These are phyloP conservation scores for Cyberlindnera veronae DNA, from an alignment of 805 yeast genomes.

Conservation along the genomic window DNA sequence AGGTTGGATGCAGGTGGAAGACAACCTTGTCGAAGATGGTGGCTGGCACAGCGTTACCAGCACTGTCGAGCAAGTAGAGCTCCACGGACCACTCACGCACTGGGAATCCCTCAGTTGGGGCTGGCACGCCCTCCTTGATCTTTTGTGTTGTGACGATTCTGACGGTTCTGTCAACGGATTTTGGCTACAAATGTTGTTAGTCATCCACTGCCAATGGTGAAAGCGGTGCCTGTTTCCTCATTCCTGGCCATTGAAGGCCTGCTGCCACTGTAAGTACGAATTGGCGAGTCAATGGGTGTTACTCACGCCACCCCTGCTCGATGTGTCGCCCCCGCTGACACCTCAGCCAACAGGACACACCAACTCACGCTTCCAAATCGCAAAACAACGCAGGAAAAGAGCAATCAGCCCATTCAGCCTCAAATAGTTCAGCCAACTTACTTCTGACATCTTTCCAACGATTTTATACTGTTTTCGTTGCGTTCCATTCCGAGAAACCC, in stretches of 20 bases:
- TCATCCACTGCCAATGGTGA: too few species aligned
- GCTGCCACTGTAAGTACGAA: too few species aligned
- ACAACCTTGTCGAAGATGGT: constrained; percentile 87
- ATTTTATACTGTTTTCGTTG: background rate
- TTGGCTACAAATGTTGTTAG: constrained; percentile 6
- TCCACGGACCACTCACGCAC: constrained; percentile 91
- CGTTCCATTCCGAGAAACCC: background rate
- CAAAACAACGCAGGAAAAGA: background rate
- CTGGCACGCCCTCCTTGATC: constrained; percentile 73
- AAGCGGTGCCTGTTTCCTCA: too few species aligned
- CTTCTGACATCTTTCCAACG: background rate
- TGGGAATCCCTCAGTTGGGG: constrained; percentile 88
- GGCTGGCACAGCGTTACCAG: constrained; percentile 84
- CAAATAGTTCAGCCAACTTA: background rate
- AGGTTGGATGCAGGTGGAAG: constrained; percentile 92
- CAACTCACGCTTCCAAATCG: background rate
- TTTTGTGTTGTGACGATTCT: constrained; percentile 86
- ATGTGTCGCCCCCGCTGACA: too few species aligned
- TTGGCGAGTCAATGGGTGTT: too few species aligned
- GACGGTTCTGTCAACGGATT: constrained; percentile 72
- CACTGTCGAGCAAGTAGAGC: constrained; percentile 68
- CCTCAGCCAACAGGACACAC: too few species aligned
- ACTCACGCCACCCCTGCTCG: too few species aligned
- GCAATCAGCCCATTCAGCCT: background rate
- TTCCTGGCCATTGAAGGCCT: too few species aligned